Conservation (phyloP, 2,329 filamentous ascomycete genomes). For the Ambrosiella xylebori region DNA sequence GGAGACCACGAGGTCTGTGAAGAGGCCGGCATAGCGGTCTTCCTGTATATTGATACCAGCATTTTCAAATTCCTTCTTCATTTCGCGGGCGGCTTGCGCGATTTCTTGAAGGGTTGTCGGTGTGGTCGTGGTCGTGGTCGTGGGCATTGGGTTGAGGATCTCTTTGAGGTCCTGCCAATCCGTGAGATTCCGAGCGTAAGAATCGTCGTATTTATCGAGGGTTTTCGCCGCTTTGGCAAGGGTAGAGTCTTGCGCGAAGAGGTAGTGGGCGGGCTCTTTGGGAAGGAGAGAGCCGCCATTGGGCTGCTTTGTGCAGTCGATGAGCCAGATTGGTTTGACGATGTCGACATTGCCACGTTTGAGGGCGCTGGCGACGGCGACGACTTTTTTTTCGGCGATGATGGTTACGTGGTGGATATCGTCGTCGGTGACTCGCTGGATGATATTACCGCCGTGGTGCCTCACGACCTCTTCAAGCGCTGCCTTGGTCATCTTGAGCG, state of each 20-base stretch:
- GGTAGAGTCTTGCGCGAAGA: constrained; percentile 41
- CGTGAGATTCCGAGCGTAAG: constrained; percentile 54
- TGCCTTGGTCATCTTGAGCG: constrained; percentile 56
- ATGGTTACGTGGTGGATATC: constrained; percentile 29
- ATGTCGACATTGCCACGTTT: constrained; percentile 57
- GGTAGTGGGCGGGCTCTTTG: constrained; percentile 47
- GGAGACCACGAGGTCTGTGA: constrained; percentile 28
- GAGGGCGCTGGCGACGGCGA: constrained; percentile 70
- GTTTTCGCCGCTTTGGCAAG: constrained; percentile 35
- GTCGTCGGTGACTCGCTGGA: constrained; percentile 45
- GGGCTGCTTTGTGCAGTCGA: constrained; percentile 55
- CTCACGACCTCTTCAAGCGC: constrained; percentile 72
- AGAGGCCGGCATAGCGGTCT: constrained; percentile 33
- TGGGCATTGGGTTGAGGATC: constrained; percentile 33
- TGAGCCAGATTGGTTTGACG: constrained; percentile 63
- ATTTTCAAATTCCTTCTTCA: constrained; percentile 34
- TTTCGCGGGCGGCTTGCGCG: constrained; percentile 23
- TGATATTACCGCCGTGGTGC: constrained; percentile 61
- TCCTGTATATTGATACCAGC: constrained; percentile 34
- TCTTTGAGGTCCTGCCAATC: constrained; percentile 41
- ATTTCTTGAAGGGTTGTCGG: too few relatives aligned
- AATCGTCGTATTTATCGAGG: constrained; percentile 65
- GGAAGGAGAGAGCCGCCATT: constrained; percentile 45
- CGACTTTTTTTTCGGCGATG: constrained; percentile 60
- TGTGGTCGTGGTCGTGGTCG: constrained; percentile 21